These are phyloP conservation scores for Macrocybe gigantea DNA, from an alignment of 768 basidiomycete genomes.

Conservation along the genomic window DNA sequence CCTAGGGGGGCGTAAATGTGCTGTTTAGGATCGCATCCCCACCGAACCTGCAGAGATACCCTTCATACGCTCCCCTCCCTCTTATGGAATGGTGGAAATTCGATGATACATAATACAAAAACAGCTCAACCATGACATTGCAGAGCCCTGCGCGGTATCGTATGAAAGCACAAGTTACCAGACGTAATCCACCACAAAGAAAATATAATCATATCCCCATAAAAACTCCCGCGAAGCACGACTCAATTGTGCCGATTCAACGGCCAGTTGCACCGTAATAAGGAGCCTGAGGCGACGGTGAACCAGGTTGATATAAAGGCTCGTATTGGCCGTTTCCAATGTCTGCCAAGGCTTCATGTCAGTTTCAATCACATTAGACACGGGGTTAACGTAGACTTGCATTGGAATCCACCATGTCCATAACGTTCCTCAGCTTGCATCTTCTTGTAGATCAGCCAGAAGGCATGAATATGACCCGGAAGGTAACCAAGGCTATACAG, in stretches of 20 bases:
- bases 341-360: constrained; percentile 19
- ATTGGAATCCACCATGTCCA: constrained; percentile 69
- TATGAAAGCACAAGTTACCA: too few relatives aligned
- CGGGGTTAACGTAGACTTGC: constrained; percentile 37
- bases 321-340: constrained; percentile 37
- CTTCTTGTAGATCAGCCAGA: constrained; percentile 89
- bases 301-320: constrained; percentile 25
- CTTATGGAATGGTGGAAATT: too few relatives aligned
- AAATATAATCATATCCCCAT: background rate
- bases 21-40: too few relatives aligned
- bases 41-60: too few relatives aligned
- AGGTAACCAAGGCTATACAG: constrained; percentile 63
- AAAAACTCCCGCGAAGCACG: background rate
- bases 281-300: constrained; percentile 22
- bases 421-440: constrained; percentile 84
- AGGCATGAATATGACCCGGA: constrained; percentile 71
- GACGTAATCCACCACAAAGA: background rate
- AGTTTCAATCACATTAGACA: background rate
- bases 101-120: too few relatives aligned
- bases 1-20: too few relatives aligned
- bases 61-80: too few relatives aligned
- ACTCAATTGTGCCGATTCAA: constrained; percentile 7
- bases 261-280: constrained; percentile 38
- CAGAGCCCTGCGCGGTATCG: too few relatives aligned
- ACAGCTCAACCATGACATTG: too few relatives aligned